Base-by-base conservation (phyloP, 2,329 filamentous ascomycete species). In the Penicillium sp. region DNA sequence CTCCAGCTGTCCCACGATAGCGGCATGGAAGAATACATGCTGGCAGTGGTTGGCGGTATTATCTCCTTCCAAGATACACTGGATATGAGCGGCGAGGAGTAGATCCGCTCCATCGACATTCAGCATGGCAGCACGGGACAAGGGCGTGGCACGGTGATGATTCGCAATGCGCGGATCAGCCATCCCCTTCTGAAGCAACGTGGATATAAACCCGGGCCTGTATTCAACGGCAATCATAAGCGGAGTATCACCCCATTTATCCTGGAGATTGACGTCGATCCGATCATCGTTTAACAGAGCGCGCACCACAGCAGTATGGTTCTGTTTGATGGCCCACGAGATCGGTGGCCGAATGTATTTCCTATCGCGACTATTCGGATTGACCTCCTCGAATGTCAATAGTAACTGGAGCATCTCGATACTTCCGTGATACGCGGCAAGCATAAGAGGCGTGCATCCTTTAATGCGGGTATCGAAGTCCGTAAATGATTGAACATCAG, bases 1-100 rank as follows among this genome's bases (percentile, higher is more conserved):
- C 35, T 60, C 58, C 7, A 53, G 20, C 13, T 58, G 52, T 0
- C 58, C 58, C 42, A 49, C 50, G 8, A 59, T 54, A 31, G 58
- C 56, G 31, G 58, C 58, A 18, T 56, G 56, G 29, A 56, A 58
- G 24, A 60, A 60, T 1, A 60, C 57, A 49, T 59, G 55, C 38
- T 60, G 58, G 4, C 57, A 54, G 44, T 60, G 55, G 4, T 12
- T 43, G 10, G 42, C 38, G 1, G 42, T 23, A 20, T 52, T 33
- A 15, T 56, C 38, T 2, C 55, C 58, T 13, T 59, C 50, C 2
- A 60, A 37, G 8, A 60, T 60, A 12, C 56, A 25, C 15, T 47
- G 42, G 20, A 60, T 20, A 47, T 60, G 58, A 10, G 52, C 43
- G 0, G 56, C 58, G 18, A 60, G 57, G 1, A 60, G 29, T 9